These are phyloP conservation scores for Epichloe uncinata DNA, from an alignment of 2,329 filamentous ascomycete species.

Conservation along the genomic window DNA sequence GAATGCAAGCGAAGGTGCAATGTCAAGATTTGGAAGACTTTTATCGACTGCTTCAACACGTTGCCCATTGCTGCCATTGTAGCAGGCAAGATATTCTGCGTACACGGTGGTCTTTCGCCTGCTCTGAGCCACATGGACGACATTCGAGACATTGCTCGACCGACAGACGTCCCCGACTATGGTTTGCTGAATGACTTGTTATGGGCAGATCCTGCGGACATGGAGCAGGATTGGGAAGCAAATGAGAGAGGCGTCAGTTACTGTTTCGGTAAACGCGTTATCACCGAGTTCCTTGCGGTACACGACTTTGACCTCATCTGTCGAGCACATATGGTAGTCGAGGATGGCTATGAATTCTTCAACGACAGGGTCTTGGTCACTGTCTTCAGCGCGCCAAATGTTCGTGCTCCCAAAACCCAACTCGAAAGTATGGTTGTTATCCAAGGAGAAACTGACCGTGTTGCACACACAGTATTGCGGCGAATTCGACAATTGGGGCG, in stretches of 20 bases:
- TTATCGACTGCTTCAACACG: constrained; percentile 92
- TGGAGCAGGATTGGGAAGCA: constrained; percentile 96
- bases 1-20: constrained; percentile 95
- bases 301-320: constrained; percentile 98
- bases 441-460: neutral
- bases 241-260: constrained; percentile 97
- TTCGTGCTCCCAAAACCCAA: constrained; percentile 35
- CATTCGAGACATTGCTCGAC: constrained; percentile 87
- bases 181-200: constrained; percentile 87
- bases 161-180: constrained; percentile 95
- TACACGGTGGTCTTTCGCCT: constrained; percentile 88
- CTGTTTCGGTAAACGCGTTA: constrained; percentile 96
- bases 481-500: constrained; percentile 98
- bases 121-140: constrained; percentile 95
- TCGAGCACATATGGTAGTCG: constrained; percentile 96
- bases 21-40: constrained; percentile 97
- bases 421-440: neutral
- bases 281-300: constrained; percentile 84
- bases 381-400: constrained; percentile 94
- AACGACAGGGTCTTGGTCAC: constrained; percentile 90
- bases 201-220: constrained; percentile 96
- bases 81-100: constrained; percentile 93
- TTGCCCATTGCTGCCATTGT: constrained; percentile 94
- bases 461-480: constrained; percentile 69
- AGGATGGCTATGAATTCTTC: constrained; percentile 98